Base-by-base conservation (phyloP, 2,329 filamentous ascomycete genomes). In the Myotisia sp. region DNA sequence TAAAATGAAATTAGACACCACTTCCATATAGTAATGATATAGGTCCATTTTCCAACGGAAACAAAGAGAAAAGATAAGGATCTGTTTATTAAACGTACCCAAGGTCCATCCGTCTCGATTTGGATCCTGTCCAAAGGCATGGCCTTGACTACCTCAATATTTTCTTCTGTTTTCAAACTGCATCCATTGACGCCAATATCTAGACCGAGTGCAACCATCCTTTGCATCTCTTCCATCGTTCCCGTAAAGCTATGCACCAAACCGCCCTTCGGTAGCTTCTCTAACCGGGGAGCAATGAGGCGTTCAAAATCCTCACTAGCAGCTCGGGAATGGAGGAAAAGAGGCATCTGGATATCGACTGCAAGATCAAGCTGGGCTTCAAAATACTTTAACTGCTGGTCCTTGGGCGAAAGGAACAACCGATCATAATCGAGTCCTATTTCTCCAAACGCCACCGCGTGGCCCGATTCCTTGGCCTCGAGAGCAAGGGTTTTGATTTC, bases 161-260 rank as follows among this genome's bases (percentile, higher is more conserved):
- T 98, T 53, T 93, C 84, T 7, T 70, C 76, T 4, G 84, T 95
- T 67, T 95, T 98, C 65, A 98, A 72, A 49, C 82, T 92, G 58
- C 90, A 98, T 3, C 90, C 90, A 52, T 98, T 98, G 40, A 94
- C 74, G n/a, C 90, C 87, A 40, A 98, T 76, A 57, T 93, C 79
- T 35, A 94, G 71, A 0, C 86, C 87, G 29, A 92, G 56, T 2
- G 74, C 74, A 47, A 92, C 75, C 36, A 95, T 62, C 44, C 82
- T 73, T 37, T 69, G 62, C 79, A 93, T 87, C 59, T 93, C 90
- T 36, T 79, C 81, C 9, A 74, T 58, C 0, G 83, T 84, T 3
- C 90, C 90, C 0, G 90, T 98, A 50, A 98, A 98, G 51, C 79
- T 87, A 60, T 98, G 90, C 35, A 98, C 90, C 10, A 95, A 74